These are phyloP conservation scores for Flaveria floridana DNA, from an alignment of 140 eudicot genomes.

Conservation along the genomic window DNA sequence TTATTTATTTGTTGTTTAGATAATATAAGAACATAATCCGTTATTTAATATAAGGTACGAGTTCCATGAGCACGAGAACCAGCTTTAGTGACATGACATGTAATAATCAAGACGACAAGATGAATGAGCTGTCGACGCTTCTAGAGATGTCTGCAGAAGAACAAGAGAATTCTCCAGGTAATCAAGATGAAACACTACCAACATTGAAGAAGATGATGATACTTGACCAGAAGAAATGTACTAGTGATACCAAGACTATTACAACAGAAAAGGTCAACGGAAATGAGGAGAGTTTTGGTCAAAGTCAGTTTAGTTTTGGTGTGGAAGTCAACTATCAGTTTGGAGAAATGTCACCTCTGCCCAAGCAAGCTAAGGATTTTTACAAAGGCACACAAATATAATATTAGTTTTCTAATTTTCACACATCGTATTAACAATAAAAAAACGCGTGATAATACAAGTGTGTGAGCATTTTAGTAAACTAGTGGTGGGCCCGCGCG, in stretches of 20 bases:
- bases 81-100: conserved; percentile 32
- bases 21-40: neutral
- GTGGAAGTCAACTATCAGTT: conserved; percentile 22
- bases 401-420: neutral
- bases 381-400: conserved; percentile 26
- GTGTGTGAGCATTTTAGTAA: neutral
- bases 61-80: conserved; percentile 37
- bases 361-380: conserved; percentile 40
- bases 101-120: conserved; percentile 31
- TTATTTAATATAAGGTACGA: conserved; percentile 16
- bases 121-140: conserved; percentile 21
- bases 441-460: neutral
- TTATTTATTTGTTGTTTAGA: neutral
- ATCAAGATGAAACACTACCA: conserved; percentile 19
- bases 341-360: conserved; percentile 35
- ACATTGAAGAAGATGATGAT: neutral
- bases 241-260: too few species aligned
- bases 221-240: conserved; percentile 30
- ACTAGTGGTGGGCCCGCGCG: too few species aligned
- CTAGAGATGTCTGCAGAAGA: conserved; percentile 26
- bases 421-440: neutral
- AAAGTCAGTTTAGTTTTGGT: conserved; percentile 16
- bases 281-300: neutral
- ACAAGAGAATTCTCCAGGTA: conserved; percentile 20
- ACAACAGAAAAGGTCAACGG: conserved; percentile 23